A percentile compares a stretch with the other conserved stretches of the same genome.
Evolutionary conservation across 345 rosid species (phyloP).

Genomic region (Eutrema heterophyllum): DNA sequence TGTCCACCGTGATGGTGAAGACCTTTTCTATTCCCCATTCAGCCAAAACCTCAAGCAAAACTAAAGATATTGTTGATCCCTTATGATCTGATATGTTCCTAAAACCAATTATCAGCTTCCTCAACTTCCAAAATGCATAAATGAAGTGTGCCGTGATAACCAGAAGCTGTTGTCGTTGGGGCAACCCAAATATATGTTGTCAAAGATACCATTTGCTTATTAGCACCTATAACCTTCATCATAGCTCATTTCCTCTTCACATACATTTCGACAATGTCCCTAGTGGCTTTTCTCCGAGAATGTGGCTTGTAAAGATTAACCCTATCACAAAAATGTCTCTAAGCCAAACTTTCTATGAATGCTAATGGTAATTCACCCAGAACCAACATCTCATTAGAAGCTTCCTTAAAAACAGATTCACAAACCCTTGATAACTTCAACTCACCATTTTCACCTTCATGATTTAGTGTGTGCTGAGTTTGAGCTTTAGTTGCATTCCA

Average conservation of each 20-base stretch:
- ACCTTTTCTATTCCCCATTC: too few species aligned
- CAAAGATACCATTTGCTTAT: not conserved
- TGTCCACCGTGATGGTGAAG: too few species aligned
- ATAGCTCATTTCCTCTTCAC: not conserved
- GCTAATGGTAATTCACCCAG: not conserved
- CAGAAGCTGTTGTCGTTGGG: too few species aligned
- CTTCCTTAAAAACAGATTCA: not conserved
- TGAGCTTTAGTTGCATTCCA: not conserved
- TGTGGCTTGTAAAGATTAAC: not conserved
- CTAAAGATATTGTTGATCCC: too few species aligned
- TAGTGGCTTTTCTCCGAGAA: not conserved
- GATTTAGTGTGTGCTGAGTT: not conserved
- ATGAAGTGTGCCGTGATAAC: too few species aligned
- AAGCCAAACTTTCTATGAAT: not conserved
- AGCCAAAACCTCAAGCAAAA: too few species aligned
- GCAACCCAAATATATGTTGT: not conserved
- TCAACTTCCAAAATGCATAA: too few species aligned
- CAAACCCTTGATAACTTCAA: not conserved
- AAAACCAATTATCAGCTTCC: too few species aligned
- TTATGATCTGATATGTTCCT: too few species aligned
- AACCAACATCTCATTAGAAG: not conserved
- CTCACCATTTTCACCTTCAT: not conserved
- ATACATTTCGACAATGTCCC: not conserved
- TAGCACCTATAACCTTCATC: not conserved
- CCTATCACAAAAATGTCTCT: not conserved